Conservation (phyloP, 2,329 filamentous ascomycete genomes). For the Reticulascus tulasneorum region DNA sequence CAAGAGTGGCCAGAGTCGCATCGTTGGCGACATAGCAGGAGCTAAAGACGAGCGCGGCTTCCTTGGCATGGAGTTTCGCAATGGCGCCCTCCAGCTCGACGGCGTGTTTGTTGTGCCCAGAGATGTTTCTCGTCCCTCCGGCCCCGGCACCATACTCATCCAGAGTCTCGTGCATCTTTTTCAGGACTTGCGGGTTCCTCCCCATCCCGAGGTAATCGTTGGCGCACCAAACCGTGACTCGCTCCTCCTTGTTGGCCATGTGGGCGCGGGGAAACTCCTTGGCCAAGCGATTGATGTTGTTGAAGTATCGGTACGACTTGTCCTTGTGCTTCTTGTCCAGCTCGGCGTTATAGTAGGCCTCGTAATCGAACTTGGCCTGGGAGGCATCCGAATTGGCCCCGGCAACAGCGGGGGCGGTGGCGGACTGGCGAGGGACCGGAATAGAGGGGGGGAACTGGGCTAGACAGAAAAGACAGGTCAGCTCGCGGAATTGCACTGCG, state of each 20-base stretch:
- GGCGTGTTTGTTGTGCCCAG: conserved; percentile 94
- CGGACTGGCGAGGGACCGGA: conserved; percentile 23
- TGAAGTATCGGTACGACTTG: conserved; percentile 99
- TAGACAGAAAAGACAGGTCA: conserved; percentile 22
- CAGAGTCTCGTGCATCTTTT: conserved; percentile 89
- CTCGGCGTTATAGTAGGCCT: conserved; percentile 81
- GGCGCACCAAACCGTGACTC: conserved; percentile 97
- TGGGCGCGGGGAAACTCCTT: conserved; percentile 95
- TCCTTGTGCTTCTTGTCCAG: conserved; percentile 99
- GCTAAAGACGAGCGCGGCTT: conserved; percentile 88
- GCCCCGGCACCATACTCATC: conserved; percentile 94
- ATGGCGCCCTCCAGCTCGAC: conserved; percentile 77
- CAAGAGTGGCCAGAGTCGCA: conserved; percentile 92
- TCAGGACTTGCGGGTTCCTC: conserved; percentile 78
- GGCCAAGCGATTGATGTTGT: conserved; percentile 98
- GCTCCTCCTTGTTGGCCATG: conserved; percentile 76
- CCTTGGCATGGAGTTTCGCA: conserved; percentile 86
- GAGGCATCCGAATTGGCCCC: conserved; percentile 11
- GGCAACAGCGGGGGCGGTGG: conserved; percentile 18
- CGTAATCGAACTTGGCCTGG: conserved; percentile 76
- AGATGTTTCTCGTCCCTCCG: conserved; percentile 95
- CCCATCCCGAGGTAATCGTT: conserved; percentile 99
- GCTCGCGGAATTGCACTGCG: neutral
- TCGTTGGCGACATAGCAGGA: conserved; percentile 99
- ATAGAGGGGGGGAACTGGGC: conserved; percentile 30